Evolutionary conservation across 352 stramenopile species (phyloP).

Genomic region (Pseudoperonospora humuli): DNA sequence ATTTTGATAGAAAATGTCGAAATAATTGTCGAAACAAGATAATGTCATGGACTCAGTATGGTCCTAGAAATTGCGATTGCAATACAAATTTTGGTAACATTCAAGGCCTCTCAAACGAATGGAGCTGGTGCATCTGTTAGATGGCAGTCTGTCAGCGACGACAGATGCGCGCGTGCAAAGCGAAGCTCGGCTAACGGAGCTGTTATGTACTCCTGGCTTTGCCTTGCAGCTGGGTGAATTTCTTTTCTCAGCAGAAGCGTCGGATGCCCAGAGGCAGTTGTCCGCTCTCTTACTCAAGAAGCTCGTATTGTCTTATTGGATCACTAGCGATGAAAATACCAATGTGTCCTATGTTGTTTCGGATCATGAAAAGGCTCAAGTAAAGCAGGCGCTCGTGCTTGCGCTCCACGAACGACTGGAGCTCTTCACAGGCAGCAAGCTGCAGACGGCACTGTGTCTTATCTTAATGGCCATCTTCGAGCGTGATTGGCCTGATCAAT

Average conservation of each 20-base stretch:
- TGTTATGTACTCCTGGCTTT: slow-evolving; percentile 56
- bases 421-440: slow-evolving; percentile 55
- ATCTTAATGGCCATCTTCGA: slow-evolving; percentile 75
- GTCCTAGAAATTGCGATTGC: no score
- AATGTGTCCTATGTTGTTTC: slow-evolving; percentile 35
- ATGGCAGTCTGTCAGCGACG: slow-evolving; percentile 41
- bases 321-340: slow-evolving; percentile 27
- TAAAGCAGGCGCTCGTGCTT: slow-evolving; percentile 48
- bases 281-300: slow-evolving; percentile 73
- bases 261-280: slow-evolving; percentile 48
- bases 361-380: slow-evolving; percentile 61
- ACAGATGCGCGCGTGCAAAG: slow-evolving; percentile 43
- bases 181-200: slow-evolving; percentile 55
- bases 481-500: slow-evolving; percentile 79
- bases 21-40: no score
- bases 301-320: slow-evolving; percentile 60
- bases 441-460: slow-evolving; percentile 74
- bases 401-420: slow-evolving; percentile 50
- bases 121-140: slow-evolving; percentile 45
- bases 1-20: no score
- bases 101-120: slow-evolving; percentile 2
- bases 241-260: slow-evolving; percentile 38
- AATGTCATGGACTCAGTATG: no score
- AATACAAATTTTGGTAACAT: no score
- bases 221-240: slow-evolving; percentile 63